Evolutionary conservation across 2,329 filamentous ascomycete species (phyloP).

Genomic region (Chalaropsis ovoidea): DNA sequence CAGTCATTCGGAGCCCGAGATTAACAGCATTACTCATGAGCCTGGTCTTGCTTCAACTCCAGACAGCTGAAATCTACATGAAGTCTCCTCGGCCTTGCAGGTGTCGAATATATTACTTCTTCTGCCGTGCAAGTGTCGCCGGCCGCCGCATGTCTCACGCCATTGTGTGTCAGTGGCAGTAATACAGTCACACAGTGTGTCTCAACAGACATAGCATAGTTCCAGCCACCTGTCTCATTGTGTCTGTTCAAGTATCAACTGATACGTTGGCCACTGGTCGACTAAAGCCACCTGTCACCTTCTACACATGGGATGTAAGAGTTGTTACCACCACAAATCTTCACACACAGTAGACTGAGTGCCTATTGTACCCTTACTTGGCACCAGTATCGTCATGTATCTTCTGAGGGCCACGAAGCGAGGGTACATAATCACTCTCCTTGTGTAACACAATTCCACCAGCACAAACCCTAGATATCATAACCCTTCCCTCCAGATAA

Average conservation of each 20-base stretch:
- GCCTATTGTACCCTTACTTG: too few species aligned
- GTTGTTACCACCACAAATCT: too few species aligned
- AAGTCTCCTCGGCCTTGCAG: not conserved
- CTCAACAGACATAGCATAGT: not conserved
- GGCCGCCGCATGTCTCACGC: not conserved
- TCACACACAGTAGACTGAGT: too few species aligned
- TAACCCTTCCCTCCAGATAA: too few species aligned
- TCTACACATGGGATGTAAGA: not conserved
- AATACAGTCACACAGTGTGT: not conserved
- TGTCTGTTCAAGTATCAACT: not conserved
- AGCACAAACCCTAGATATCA: too few species aligned
- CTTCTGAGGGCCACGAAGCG: too few species aligned
- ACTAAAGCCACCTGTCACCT: conserved; percentile 1
- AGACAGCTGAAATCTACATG: not conserved
- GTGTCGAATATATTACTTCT: not conserved
- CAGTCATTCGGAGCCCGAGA: too few species aligned
- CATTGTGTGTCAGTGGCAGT: not conserved
- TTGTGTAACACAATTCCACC: not conserved
- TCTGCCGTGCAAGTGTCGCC: not conserved
- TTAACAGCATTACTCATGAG: not conserved
- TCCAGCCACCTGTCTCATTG: not conserved
- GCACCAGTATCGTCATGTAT: too few species aligned
- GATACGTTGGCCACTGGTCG: not conserved
- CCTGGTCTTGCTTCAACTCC: not conserved
- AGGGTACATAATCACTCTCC: too few species aligned